These are phyloP conservation scores for Pythium rishiriense DNA, from an alignment of 352 stramenopile species.

Conservation along the genomic window DNA sequence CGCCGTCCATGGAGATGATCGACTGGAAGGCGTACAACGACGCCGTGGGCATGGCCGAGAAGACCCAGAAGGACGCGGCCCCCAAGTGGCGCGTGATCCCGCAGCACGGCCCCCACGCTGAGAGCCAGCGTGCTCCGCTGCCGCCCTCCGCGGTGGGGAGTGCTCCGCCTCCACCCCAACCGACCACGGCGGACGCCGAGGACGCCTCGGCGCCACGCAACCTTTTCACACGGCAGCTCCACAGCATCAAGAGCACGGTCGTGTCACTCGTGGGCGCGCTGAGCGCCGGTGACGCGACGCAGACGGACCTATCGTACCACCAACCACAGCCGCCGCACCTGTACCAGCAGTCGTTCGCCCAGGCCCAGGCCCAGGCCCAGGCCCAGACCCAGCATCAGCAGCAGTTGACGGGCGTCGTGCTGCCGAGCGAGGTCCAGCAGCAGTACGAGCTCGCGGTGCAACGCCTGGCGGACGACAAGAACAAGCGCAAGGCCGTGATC, in stretches of 20 bases:
- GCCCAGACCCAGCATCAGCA: not conserved
- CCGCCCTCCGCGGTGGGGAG: not conserved
- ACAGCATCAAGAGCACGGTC: conserved; percentile 54
- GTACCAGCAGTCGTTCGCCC: not conserved
- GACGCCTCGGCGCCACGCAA: conserved; percentile 27
- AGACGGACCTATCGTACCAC: not conserved
- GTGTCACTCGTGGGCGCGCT: conserved; percentile 44
- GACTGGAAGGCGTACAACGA: conserved; percentile 89
- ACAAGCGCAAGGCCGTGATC: conserved; percentile 81
- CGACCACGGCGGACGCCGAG: conserved; percentile 9
- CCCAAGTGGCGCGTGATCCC: conserved; percentile 80
- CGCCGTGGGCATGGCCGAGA: conserved; percentile 41
- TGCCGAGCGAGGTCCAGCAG: conserved; percentile 32
- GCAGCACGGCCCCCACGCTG: conserved; percentile 69
- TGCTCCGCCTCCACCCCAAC: not conserved
- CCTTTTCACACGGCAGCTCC: conserved; percentile 43
- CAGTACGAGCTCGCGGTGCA: conserved; percentile 45
- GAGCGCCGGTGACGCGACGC: conserved; percentile 13
- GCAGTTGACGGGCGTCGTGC: not conserved
- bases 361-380: not conserved
- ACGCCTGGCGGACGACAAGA: conserved; percentile 65
- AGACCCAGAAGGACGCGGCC: conserved; percentile 48
- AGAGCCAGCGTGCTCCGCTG: conserved; percentile 13
- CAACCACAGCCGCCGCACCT: not conserved
- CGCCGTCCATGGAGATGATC: conserved; percentile 74